These are phyloP conservation scores for Fusarium tanahbumbuense DNA, from an alignment of 2,329 filamentous ascomycete genomes.

Conservation along the genomic window DNA sequence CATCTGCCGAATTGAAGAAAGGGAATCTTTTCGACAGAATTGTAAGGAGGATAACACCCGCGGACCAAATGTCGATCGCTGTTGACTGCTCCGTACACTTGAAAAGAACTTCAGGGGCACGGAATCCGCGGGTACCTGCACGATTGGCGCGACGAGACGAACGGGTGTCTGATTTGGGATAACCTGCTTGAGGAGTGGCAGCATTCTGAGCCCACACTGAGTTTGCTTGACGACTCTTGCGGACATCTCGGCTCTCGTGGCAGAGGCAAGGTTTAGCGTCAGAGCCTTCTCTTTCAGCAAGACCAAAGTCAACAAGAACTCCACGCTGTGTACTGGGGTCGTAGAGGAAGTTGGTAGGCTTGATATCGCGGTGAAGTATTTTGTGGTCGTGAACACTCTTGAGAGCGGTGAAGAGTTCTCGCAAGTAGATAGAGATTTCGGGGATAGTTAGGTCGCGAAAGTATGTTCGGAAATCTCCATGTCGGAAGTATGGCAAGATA, in stretches of 20 bases:
- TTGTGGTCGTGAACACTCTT: conserved; percentile 82
- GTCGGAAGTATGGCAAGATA: conserved; percentile 93
- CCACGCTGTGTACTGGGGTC: conserved; percentile 83
- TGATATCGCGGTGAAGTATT: conserved; percentile 95
- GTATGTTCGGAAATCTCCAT: conserved; percentile 94
- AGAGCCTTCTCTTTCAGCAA: conserved; percentile 85
- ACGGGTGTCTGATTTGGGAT: conserved; percentile 89
- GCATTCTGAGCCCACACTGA: conserved; percentile 68
- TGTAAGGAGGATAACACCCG: conserved; percentile 95
- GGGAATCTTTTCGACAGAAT: conserved; percentile 92
- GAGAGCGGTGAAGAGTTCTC: conserved; percentile 87
- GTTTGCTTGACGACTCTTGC: conserved; percentile 68
- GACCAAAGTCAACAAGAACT: conserved; percentile 98
- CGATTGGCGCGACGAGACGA: conserved; percentile 92
- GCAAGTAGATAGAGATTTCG: conserved; percentile 91
- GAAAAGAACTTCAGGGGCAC: conserved; percentile 94
- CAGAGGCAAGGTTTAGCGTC: conserved; percentile 87
- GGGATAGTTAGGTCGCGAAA: conserved; percentile 88
- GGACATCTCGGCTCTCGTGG: conserved; percentile 70
- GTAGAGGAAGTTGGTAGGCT: conserved; percentile 97
- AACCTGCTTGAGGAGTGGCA: conserved; percentile 69
- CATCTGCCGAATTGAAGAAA: conserved; percentile 99
- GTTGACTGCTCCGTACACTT: conserved; percentile 97
- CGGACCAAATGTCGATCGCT: conserved; percentile 97
- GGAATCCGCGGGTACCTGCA: conserved; percentile 93